These are phyloP conservation scores for Pyrenochaeta sp. DNA, from an alignment of 2,329 filamentous ascomycete genomes.

Conservation along the genomic window DNA sequence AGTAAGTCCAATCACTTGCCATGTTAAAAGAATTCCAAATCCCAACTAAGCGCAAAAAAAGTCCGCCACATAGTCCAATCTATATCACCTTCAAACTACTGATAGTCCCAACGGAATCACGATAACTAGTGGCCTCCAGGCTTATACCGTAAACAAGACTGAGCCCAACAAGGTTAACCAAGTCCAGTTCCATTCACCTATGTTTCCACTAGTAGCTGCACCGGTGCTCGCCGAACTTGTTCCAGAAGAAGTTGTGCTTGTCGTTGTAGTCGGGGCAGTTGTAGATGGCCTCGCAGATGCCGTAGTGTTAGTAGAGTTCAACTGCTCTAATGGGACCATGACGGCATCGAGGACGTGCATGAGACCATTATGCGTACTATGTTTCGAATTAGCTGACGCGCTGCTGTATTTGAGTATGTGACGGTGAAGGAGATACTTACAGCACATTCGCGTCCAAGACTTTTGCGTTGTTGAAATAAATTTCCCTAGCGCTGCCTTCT, in stretches of 20 bases:
- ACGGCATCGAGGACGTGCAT: constrained; percentile 31
- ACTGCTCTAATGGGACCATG: constrained; percentile 26
- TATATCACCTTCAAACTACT: too few species aligned
- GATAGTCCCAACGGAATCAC: too few species aligned
- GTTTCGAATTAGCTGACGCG: not conserved
- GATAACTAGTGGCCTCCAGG: not conserved
- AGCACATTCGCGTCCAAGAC: constrained; percentile 32
- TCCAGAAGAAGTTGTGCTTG: not conserved
- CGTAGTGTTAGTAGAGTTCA: constrained; percentile 13
- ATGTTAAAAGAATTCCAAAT: too few species aligned
- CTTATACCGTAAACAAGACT: not conserved
- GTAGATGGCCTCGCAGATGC: not conserved
- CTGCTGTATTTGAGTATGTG: not conserved
- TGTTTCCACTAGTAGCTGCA: not conserved
- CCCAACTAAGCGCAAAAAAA: too few species aligned
- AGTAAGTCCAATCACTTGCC: too few species aligned
- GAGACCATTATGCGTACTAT: constrained; percentile 30
- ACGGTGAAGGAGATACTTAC: constrained; percentile 15
- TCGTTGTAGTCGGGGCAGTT: constrained; percentile 12
- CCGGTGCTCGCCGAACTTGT: not conserved
- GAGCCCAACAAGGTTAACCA: not conserved
- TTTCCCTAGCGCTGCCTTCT: constrained; percentile 10
- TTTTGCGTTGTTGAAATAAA: constrained; percentile 36
- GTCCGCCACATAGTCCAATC: too few species aligned
- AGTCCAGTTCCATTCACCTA: constrained; percentile 1